Base-by-base conservation (phyloP, 202 grass and related monocot genomes). In the Dendrocalamus latiflorus region DNA sequence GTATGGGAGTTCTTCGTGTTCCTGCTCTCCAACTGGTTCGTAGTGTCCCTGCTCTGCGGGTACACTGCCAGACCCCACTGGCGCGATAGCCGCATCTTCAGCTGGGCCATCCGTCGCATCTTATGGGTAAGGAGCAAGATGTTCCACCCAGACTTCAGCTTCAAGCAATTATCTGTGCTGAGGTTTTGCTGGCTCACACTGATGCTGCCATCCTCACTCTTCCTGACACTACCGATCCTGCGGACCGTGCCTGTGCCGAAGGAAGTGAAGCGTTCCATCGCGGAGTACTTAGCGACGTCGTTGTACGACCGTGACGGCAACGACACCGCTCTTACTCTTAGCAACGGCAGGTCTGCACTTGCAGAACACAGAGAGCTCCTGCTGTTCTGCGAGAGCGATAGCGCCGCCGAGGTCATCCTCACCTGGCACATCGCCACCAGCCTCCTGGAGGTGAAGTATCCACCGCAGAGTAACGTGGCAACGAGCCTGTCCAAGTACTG, bases 341-440 rank as follows among this genome's bases (percentile, higher is more conserved):
- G 33, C 16, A 83, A 71, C 39, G 85, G 70, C 13, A 61, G 16
- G 42, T 37, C 2, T 64, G 17, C 36, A 13, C 10, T 44, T 12
- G 43, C 43, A 17, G 49, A 44, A 11, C 13, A 3, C 6, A 14
- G 25, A 12, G 4, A 50, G 6, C 37, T 70, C 8, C 56, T 61
- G 76, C 58, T 58, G 0, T 86, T 39, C 8, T 39, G 77, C 58
- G 5, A 24, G 2, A 82, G 56, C 5, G 18, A 48, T 1, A 81
- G 48, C 17, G 39, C 50, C 3, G 36, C 61, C 0, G 60, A 87
- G 28, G 71, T 68, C 4, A 53, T 82, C 28, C 49, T 87, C 37
- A 45, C 53, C 2, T 87, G 85, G 85, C 85, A 87, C 78, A 82
- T 82, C 20, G 85, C 85, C 70, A 87, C 85, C 4, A 51, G 51